Evolutionary conservation across 371 early-diverging fungal species (phyloP).

Genomic region (Funneliformis caledonium): DNA sequence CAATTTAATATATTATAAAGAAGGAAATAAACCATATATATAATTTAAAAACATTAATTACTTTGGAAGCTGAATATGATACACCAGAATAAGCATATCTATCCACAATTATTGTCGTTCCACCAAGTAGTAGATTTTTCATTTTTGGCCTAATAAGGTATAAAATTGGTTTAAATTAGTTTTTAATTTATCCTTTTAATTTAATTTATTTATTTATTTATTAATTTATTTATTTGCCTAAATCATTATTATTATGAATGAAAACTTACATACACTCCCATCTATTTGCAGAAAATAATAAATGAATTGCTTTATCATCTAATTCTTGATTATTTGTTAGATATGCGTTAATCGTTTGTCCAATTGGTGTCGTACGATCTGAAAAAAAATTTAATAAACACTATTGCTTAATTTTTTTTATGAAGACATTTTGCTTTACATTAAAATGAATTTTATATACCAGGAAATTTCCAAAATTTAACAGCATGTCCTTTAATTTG

Average conservation of each 20-base stretch:
- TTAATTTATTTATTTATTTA: too few relatives aligned
- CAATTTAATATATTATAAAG: neutral
- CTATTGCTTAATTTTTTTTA: neutral
- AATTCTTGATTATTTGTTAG: constrained; percentile 72
- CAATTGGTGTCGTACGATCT: constrained; percentile 92
- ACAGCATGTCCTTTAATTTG: constrained; percentile 32
- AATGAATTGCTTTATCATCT: constrained; percentile 88
- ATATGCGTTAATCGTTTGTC: constrained; percentile 90
- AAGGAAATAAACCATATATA: neutral
- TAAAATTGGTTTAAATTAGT: neutral
- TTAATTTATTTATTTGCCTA: neutral
- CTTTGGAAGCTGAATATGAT: constrained; percentile 92
- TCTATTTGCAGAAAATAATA: constrained; percentile 96
- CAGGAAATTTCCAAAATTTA: constrained; percentile 37
- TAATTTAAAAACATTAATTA: constrained; percentile 42
- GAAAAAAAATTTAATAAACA: constrained; percentile 32
- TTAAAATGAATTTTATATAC: neutral
- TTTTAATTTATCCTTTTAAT: neutral
- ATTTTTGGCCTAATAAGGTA: neutral
- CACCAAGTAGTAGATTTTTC: constrained; percentile 49
- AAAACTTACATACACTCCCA: constrained; percentile 63
- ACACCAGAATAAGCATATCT: constrained; percentile 98
- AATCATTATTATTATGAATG: neutral
- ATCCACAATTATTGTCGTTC: constrained; percentile 89
- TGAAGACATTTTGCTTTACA: neutral